phyloP scores from a whole-genome alignment of 352 stramenopile genomes.

The Phytophthora pistaciae region DNA sequence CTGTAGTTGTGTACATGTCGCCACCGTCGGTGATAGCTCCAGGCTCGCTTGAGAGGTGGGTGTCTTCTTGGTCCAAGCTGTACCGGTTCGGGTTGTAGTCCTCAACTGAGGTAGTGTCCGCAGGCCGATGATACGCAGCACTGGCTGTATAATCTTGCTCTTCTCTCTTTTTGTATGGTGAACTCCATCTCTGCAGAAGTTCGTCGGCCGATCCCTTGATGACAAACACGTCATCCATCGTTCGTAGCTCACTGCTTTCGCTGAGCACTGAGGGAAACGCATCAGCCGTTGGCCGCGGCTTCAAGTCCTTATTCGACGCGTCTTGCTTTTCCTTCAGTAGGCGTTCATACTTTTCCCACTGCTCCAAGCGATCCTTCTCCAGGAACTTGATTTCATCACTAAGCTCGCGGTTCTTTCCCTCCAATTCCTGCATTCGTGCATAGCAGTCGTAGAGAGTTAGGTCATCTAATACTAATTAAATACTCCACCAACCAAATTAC shows the following conservation, averaged over 20 bases:
- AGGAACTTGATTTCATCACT: conserved; percentile 83
- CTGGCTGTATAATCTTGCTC: conserved; percentile 7
- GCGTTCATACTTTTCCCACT: conserved; percentile 78
- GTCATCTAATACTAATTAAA: conserved; percentile 2
- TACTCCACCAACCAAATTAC: conserved; percentile 1
- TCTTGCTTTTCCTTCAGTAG: conserved; percentile 61
- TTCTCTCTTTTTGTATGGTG: not conserved
- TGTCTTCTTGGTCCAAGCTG: conserved; percentile 33
- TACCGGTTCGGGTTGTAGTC: conserved; percentile 47
- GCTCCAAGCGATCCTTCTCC: conserved; percentile 75
- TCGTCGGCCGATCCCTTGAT: conserved; percentile 53
- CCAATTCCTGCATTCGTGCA: conserved; percentile 61
- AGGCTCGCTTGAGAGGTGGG: conserved; percentile 8
- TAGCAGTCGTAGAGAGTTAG: conserved; percentile 4
- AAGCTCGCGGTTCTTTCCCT: conserved; percentile 78
- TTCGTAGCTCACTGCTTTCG: conserved; percentile 32
- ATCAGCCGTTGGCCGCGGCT: conserved; percentile 7
- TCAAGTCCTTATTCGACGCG: not conserved
- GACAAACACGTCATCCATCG: conserved; percentile 48
- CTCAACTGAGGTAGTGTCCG: conserved; percentile 21
- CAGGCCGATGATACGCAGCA: conserved; percentile 6
- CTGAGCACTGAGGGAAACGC: not conserved
- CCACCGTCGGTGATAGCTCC: conserved; percentile 1
- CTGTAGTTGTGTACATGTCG: not conserved
- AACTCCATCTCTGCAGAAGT: conserved; percentile 47